Evolutionary conservation across 352 stramenopile genomes (phyloP).

Genomic region (Globisporangium cylindrosporum): DNA sequence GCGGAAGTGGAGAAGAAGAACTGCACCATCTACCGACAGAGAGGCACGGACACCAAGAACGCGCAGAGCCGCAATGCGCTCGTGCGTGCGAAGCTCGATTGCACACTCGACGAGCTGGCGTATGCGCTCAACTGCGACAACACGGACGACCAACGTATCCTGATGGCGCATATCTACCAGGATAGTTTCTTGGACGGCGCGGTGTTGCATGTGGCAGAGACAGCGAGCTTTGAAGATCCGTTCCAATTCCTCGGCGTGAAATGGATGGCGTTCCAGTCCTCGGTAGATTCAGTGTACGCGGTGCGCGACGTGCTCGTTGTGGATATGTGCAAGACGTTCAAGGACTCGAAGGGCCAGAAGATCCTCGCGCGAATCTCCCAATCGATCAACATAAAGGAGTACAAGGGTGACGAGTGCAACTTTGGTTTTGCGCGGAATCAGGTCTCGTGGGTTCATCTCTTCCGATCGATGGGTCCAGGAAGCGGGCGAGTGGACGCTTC

Average conservation of each 20-base stretch:
- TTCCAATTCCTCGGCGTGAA: slow-evolving; percentile 77
- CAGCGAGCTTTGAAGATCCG: slow-evolving; percentile 41
- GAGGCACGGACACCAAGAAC: slow-evolving; percentile 34
- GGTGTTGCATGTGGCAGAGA: slow-evolving; percentile 63
- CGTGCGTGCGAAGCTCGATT: slow-evolving; percentile 64
- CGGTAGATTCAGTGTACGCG: slow-evolving; percentile 64
- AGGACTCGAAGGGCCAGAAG: slow-evolving; percentile 51
- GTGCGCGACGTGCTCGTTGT: slow-evolving; percentile 59
- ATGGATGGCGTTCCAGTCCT: slow-evolving; percentile 69
- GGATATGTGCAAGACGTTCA: slow-evolving; percentile 59
- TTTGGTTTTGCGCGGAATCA: slow-evolving; percentile 65
- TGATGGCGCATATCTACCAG: slow-evolving; percentile 65
- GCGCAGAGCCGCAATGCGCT: slow-evolving; percentile 46
- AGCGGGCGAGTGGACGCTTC: slow-evolving; percentile 43
- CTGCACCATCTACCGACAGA: slow-evolving; percentile 62
- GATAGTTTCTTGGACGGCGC: slow-evolving; percentile 71
- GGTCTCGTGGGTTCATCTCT: slow-evolving; percentile 52
- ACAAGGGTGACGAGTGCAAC: slow-evolving; percentile 38
- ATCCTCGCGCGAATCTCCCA: slow-evolving; percentile 62
- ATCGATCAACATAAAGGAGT: slow-evolving; percentile 52
- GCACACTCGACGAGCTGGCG: slow-evolving; percentile 64
- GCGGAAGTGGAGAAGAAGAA: slow-evolving; percentile 67
- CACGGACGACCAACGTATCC: slow-evolving; percentile 59
- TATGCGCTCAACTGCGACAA: slow-evolving; percentile 60
- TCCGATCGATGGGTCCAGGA: slow-evolving; percentile 47